Evolutionary conservation across 2,329 filamentous ascomycete genomes (phyloP), one percentile per base, ranked within the genome.

Genomic region (Celoporthe dispersa): DNA sequence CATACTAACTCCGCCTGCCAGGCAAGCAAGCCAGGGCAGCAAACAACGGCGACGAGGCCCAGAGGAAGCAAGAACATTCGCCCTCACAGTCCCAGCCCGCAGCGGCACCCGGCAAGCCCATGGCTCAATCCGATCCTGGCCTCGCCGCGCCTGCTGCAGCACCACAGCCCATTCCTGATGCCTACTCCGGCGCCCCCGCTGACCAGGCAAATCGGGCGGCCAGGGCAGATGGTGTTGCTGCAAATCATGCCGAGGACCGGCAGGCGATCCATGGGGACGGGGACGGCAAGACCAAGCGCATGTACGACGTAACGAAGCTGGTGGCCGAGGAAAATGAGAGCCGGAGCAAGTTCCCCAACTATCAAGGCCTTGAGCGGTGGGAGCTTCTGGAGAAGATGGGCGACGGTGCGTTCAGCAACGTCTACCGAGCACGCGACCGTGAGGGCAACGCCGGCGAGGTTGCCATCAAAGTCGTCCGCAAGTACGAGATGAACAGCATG

Each of bases 401-500:
- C 74, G 96, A 98, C 75, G 96, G 96, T 72, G 96, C 96, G 71
- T 99, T 99, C 86, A 98, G 95, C 85, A 98, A 98, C 78, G 96
- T 99, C 74, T 99, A 98, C 81, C 91, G 93, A 53, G 96, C 96
- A 51, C 88, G 87, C 75, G 96, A 99, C 79, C 79, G 83, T 61
- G 86, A 90, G 7, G 92, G 92, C 55, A 85, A 90, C 73, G 87
- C 88, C 73, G 90, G 88, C 74, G 91, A 98, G 79, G 94, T 96
- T 44, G 96, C 95, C 75, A 98, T 99, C 86, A 99, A 99, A 82
- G 96, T 99, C 66, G 96, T 99, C 73, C 92, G 96, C 78, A 98
- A 98, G 84, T 98, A 94, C 80, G 96, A 99, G 83, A 98, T 99
- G 93, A 98, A 97, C 83, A 94, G 91, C 75, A 94, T 92, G 85